A percentile compares a stretch with the other conserved stretches of the same genome.
Conservation (phyloP, 2,329 filamentous ascomycete species). For the Sporothrix curviconia region DNA sequence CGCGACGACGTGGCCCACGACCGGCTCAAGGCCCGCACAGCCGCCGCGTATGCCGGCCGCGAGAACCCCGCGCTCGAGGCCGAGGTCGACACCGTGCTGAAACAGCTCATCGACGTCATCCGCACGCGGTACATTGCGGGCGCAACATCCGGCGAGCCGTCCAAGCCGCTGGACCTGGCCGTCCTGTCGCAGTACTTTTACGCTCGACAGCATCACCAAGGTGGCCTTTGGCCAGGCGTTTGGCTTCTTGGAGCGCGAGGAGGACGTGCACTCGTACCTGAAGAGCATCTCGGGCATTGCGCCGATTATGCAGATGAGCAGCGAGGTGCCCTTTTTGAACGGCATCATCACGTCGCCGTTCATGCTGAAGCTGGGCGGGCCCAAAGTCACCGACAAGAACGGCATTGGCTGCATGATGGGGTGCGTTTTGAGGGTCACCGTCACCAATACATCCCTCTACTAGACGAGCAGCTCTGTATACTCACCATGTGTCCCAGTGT, state of each 20-base stretch:
- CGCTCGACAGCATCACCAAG: constrained; percentile 44
- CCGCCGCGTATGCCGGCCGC: constrained; percentile 25
- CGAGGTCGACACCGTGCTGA: constrained; percentile 22
- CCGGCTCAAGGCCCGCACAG: constrained; percentile 23
- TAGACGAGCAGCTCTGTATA: too few species aligned
- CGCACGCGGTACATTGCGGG: constrained; percentile 16
- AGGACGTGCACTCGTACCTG: constrained; percentile 40
- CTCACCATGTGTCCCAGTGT: constrained; percentile 5
- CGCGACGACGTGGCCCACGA: constrained; percentile 25
- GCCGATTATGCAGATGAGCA: constrained; percentile 33
- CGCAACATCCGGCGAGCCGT: not conserved
- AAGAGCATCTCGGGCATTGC: constrained; percentile 32
- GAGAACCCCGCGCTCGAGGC: constrained; percentile 24
- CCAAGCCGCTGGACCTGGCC: constrained; percentile 37
- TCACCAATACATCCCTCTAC: too few species aligned
- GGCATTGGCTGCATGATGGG: constrained; percentile 25
- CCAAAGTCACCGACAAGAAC: constrained; percentile 22
- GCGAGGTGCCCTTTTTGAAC: constrained; percentile 32
- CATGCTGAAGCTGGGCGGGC: constrained; percentile 32
- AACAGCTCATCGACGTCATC: constrained; percentile 17
- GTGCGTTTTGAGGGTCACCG: too few species aligned
- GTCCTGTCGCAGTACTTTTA: constrained; percentile 41
- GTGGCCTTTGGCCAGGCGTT: constrained; percentile 41
- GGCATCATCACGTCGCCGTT: constrained; percentile 18
- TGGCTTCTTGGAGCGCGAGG: constrained; percentile 36